A percentile compares a stretch with the other conserved stretches of the same genome.
Conservation (phyloP, 169 alveolate genomes). For the Plasmodium coatneyi region DNA sequence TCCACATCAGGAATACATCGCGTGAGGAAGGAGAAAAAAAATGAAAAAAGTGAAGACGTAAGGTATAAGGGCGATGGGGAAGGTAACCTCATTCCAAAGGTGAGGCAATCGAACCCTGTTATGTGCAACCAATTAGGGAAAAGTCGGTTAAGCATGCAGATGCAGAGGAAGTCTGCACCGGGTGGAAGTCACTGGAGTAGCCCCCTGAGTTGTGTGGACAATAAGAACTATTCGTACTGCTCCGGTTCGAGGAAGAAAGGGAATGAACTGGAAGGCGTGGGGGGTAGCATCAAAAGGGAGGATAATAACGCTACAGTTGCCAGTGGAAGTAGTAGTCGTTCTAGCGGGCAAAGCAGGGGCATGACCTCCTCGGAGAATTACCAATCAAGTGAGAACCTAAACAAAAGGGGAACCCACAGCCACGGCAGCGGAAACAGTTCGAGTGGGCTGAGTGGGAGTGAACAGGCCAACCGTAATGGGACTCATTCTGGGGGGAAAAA, state of each 20-base stretch:
- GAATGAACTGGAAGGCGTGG: background rate
- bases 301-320: background rate
- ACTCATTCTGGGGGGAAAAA: background rate
- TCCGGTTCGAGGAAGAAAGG: slow-evolving; percentile 24
- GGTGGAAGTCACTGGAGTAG: background rate
- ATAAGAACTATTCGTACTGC: background rate
- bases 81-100: background rate
- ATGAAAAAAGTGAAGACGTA: slow-evolving; percentile 1
- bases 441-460: background rate
- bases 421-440: background rate
- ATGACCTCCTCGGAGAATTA: background rate
- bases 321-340: background rate
- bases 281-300: background rate
- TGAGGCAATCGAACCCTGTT: slow-evolving; percentile 8
- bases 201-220: background rate
- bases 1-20: background rate
- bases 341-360: background rate
- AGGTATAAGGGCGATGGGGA: background rate
- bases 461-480: background rate
- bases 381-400: background rate
- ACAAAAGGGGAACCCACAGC: background rate
- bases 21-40: background rate
- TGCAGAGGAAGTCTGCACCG: background rate
- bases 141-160: background rate
- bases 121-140: slow-evolving; percentile 2